Evolutionary conservation across 108 stramenopile genomes (phyloP).

Genomic region (Skeletonema menzelii): DNA sequence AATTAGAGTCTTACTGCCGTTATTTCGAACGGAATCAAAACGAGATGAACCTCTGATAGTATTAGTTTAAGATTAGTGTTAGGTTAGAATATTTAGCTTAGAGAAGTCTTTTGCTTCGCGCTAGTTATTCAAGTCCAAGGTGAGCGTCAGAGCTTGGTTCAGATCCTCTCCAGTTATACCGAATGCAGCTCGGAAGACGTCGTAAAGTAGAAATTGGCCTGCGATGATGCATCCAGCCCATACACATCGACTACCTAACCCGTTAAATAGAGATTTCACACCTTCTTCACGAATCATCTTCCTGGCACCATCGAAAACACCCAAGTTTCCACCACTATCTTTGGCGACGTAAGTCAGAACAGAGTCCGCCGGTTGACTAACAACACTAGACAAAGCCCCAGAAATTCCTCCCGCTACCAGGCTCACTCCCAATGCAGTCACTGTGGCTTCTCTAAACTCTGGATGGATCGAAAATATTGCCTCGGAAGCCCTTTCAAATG

Average conservation of each 20-base stretch:
- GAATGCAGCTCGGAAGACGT: conserved; percentile 83
- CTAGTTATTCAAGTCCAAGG: too few species aligned
- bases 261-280: conserved; percentile 76
- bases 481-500: conserved; percentile 89
- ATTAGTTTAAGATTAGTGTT: conserved; percentile 1
- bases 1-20: conserved; percentile 79
- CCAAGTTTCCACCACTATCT: conserved; percentile 45
- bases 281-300: conserved; percentile 79
- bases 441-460: conserved; percentile 60
- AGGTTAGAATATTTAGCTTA: not conserved
- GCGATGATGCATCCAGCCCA: conserved; percentile 92
- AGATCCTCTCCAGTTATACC: conserved; percentile 83
- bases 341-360: conserved; percentile 81
- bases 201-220: conserved; percentile 94
- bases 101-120: too few species aligned
- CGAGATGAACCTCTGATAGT: not conserved
- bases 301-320: conserved; percentile 61
- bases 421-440: conserved; percentile 76
- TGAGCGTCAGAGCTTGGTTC: conserved; percentile 59
- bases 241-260: conserved; percentile 86
- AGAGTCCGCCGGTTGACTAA: conserved; percentile 93
- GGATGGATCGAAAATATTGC: conserved; percentile 63
- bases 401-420: conserved; percentile 88
- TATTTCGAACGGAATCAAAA: conserved; percentile 78
- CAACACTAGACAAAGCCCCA: conserved; percentile 76